These are phyloP conservation scores for Aureobasidium sp. DNA, from an alignment of 2,329 filamentous ascomycete species.

Conservation along the genomic window DNA sequence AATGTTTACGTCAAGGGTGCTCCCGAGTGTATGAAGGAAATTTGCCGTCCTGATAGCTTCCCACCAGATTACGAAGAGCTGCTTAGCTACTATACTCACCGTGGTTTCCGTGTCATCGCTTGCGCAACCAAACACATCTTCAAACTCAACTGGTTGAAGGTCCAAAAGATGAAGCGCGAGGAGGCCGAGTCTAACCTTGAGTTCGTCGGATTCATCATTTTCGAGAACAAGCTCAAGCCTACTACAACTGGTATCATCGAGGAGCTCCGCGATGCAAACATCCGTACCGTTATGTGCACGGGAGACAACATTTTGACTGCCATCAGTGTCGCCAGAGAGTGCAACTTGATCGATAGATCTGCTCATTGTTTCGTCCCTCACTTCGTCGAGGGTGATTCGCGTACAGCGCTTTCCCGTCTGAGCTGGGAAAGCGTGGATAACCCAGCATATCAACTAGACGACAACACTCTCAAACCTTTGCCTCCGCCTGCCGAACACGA, in stretches of 20 bases:
- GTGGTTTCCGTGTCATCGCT: constrained; percentile 92
- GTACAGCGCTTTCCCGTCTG: constrained; percentile 64
- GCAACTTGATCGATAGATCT: constrained; percentile 67
- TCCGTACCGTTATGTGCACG: constrained; percentile 90
- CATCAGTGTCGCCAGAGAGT: constrained; percentile 89
- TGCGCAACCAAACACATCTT: constrained; percentile 84
- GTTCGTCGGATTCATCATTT: constrained; percentile 94
- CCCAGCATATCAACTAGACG: constrained; percentile 65
- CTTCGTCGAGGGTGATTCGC: constrained; percentile 70
- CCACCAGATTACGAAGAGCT: constrained; percentile 85
- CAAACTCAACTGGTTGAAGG: constrained; percentile 86
- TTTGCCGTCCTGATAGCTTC: constrained; percentile 76
- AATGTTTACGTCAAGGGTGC: constrained; percentile 94
- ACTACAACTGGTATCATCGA: constrained; percentile 73
- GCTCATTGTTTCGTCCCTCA: constrained; percentile 90
- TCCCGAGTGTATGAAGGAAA: constrained; percentile 91
- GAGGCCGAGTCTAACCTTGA: constrained; percentile 78
- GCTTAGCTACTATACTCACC: constrained; percentile 83
- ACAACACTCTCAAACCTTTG: constrained; percentile 70
- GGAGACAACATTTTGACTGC: constrained; percentile 97
- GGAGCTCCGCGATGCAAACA: constrained; percentile 74
- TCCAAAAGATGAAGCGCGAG: constrained; percentile 82
- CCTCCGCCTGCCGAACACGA: constrained; percentile 64
- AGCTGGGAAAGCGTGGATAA: constrained; percentile 96
- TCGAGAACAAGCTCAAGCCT: constrained; percentile 96